Base-by-base conservation (phyloP, 257 asterid species). In the Datura wrightii region DNA sequence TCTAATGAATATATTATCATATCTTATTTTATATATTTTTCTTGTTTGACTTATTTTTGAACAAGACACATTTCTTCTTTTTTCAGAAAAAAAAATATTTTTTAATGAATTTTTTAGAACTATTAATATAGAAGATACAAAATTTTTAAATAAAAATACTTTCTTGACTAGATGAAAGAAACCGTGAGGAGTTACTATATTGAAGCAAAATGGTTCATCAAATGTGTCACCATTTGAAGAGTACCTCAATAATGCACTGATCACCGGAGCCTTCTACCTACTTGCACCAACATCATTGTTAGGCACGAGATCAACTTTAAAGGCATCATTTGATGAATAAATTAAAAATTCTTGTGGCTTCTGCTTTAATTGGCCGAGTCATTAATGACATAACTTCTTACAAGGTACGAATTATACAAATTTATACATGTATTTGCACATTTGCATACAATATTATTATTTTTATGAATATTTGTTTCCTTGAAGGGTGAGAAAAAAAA, bases 161-260 rank as follows among this genome's bases (percentile, higher is more conserved):
- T 79, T 36, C 54, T 79, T 79, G 48, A 36, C 16, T 79, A 89
- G 91, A 85, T 90, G 88, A 89, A 89, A 37, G 90, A 90, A 86
- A 72, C 89, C 8, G 83, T 89, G 37, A 90, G 88, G 65, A 82
- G 87, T 58, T 89, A 89, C 88, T 42, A 85, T 82, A 88, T 79
- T 4, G 94, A 93, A 80, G 90, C 94, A 0, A 84, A 89, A 84
- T 90, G 93, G 95, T 90, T 92, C 79, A 84, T 88, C 3, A 74
- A 85, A 87, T 69, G 76, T 86, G 81, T 91, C 95, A 48, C 24
- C 88, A 42, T 91, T 93, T 83, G 55, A 44, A 13, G 92, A 90
- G 11, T 92, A 92, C 90, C 42, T 87, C 81, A 72, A 41, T 10
- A 88, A 87, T 56, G 92, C 89, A 50, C 70, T 88, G 39, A 37